Conservation (phyloP, 2,329 filamentous ascomycete species). For the Ascochyta lentis region DNA sequence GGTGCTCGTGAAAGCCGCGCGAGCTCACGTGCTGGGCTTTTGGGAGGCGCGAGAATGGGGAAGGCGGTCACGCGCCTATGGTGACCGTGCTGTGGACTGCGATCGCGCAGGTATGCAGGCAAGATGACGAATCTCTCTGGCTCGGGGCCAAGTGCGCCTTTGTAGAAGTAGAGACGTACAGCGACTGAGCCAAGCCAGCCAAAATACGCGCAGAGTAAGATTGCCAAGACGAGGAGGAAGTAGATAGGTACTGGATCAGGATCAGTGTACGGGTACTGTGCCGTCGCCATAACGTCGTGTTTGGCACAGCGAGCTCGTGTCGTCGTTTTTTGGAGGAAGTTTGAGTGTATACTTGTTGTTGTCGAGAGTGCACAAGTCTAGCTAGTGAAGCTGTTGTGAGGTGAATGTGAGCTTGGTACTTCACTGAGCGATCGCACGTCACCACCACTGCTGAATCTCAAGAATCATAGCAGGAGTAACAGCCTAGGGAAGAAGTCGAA, state of each 20-base stretch:
- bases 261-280: background rate
- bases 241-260: constrained; percentile 17
- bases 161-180: constrained; percentile 36
- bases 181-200: constrained; percentile 28
- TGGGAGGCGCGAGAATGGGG: background rate
- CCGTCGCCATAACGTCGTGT: background rate
- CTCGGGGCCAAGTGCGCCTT: constrained; percentile 27
- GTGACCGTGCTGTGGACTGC: background rate
- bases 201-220: constrained; percentile 27
- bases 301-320: background rate
- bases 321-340: background rate
- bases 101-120: constrained; percentile 15
- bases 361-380: no score
- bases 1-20: background rate
- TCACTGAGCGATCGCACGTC: background rate
- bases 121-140: constrained; percentile 31
- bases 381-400: background rate
- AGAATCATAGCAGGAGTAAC: background rate
- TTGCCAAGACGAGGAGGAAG: constrained; percentile 23
- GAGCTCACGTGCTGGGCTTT: background rate
- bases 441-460: background rate
- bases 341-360: no score
- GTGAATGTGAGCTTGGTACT: constrained; percentile 4
- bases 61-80: constrained; percentile 3
- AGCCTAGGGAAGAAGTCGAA: background rate